Base-by-base conservation (phyloP, 495 filamentous ascomycete species). In the Penicillium bovifimosum region DNA sequence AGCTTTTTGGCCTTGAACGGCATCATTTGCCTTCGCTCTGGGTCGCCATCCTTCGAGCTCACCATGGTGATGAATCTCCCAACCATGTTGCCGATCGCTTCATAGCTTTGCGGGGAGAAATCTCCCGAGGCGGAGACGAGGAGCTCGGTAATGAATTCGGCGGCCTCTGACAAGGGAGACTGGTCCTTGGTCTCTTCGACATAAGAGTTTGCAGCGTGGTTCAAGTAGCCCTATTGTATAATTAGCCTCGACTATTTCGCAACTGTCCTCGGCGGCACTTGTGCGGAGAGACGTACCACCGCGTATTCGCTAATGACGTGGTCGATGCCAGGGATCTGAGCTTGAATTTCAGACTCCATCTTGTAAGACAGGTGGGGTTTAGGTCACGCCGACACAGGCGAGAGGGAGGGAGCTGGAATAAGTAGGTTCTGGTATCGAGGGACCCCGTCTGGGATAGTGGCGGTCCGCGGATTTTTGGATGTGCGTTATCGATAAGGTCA, bases 291-390 rank as follows among this genome's bases (percentile, higher is more conserved):
- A 67, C 75, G 58, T 69, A 78, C 76, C 55, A 90, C 86, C 17
- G 92, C 91, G 65, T 98, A 98, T 66, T 95, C 88, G 33, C 90
- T 89, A 46, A 98, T 75, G 50, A 96, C 81, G 39, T 85, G 88
- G 70, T 98, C 93, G 51, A 96, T 85, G 55, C 86, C 85, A 42
- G 93, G 92, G 51, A 98, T 83, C 59, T 87, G 83, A 28, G 87
- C 76, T 67, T 86, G 85, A 62, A 98, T 88, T 78, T 96, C 88
- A 58, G 86, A 77, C 72, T 98, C 92, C 93, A 98, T 98, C 52
- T 53, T 66, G 54, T 54, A 31, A 31, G 28, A 17, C 41, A 31
- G 10, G 38, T 2, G n/a, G 11, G 35, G 3, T 17, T 36, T 17
- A 9, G 0, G 6, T 28, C 32, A n/a, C 33, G 20, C 31, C 31